Percentiles rank a stretch among this genome's conserved stretches.
phyloP scores from a whole-genome alignment of 305 asterid genomes.

The Coffea humblotiana region DNA sequence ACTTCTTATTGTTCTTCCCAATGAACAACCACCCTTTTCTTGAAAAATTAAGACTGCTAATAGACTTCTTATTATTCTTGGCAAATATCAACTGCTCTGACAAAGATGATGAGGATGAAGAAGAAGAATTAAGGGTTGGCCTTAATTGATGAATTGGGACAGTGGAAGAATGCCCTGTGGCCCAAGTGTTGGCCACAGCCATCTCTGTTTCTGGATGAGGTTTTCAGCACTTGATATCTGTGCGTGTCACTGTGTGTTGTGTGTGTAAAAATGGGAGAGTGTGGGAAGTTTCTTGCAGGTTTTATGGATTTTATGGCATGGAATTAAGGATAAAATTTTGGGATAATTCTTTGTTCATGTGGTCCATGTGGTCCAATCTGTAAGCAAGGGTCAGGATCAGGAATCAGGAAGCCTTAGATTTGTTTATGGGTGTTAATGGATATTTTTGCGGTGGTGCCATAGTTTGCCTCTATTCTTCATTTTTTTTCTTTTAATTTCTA shows the following conservation, averaged over 20 bases:
- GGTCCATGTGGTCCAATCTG: neutral
- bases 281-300: neutral
- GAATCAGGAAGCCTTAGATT: neutral
- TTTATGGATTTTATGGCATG: neutral
- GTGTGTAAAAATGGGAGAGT: neutral
- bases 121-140: conserved; percentile 26
- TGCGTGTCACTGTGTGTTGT: neutral
- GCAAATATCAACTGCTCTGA: conserved; percentile 26
- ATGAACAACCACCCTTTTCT: conserved; percentile 22
- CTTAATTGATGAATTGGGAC: conserved; percentile 53
- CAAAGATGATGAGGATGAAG: conserved; percentile 26
- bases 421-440: neutral
- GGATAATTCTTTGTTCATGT: neutral
- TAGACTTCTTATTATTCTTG: conserved; percentile 29
- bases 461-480: too few species aligned
- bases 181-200: conserved; percentile 84
- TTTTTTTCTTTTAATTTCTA: too few species aligned
- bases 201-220: conserved; percentile 25
- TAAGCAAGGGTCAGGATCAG: too few species aligned
- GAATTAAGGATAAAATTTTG: neutral
- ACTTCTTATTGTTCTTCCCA: conserved; percentile 38
- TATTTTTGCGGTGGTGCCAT: too few species aligned
- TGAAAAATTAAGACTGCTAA: conserved; percentile 31
- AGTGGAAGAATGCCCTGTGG: conserved; percentile 51
- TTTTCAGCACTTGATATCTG: neutral